A percentile compares a stretch with the other conserved stretches of the same genome.
Evolutionary conservation across 2,329 filamentous ascomycete genomes (phyloP).

Genomic region (Talaromyces marneffei): DNA sequence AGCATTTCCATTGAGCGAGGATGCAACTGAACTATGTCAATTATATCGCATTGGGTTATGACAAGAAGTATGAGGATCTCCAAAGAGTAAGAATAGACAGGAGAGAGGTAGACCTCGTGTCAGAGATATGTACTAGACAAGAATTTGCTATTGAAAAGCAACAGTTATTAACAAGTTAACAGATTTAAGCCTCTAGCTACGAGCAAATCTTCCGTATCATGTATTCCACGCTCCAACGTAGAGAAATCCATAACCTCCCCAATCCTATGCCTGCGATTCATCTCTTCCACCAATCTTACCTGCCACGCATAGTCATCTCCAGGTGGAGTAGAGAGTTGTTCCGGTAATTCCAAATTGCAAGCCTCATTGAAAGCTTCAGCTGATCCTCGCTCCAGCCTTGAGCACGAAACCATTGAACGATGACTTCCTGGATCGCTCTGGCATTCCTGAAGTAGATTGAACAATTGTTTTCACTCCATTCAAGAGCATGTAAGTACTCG

Average conservation of each 20-base stretch:
- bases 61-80: no score
- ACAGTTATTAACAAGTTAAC: no score
- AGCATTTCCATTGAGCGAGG: neutral
- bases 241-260: neutral
- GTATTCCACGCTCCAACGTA: neutral
- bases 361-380: neutral
- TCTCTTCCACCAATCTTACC: neutral
- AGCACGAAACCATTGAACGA: neutral
- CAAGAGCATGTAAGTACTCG: neutral
- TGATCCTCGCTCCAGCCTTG: neutral
- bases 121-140: no score
- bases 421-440: neutral
- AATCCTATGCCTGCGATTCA: slow-evolving; percentile 1
- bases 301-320: neutral
- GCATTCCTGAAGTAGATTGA: neutral
- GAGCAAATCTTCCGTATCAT: neutral
- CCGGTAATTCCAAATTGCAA: neutral
- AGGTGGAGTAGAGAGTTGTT: neutral
- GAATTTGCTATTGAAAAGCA: no score
- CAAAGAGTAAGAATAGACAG: no score
- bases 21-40: neutral
- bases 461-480: neutral
- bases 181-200: neutral
- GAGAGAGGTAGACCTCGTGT: no score
- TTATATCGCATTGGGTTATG: neutral